Conservation (phyloP, 1,139 yeast genomes). For the Spencermartinsiella ligniputridi region DNA sequence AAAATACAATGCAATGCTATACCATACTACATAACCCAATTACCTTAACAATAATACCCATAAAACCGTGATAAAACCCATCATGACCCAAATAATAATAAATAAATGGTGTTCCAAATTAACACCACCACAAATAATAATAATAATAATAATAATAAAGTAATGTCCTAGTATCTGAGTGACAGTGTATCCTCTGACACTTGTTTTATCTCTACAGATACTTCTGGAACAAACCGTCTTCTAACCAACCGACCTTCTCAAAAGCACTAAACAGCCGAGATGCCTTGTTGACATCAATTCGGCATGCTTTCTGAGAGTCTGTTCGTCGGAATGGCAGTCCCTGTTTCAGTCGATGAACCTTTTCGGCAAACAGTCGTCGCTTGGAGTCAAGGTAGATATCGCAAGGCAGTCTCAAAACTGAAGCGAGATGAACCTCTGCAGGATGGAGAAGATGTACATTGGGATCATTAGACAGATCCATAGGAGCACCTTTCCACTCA, state of each 20-base stretch:
- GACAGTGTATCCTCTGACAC: too few species aligned
- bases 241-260: constrained; percentile 94
- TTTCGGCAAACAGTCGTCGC: constrained; percentile 82
- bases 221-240: constrained; percentile 65
- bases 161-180: too few species aligned
- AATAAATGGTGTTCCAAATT: too few species aligned
- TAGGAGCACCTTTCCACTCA: constrained; percentile 98
- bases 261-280: constrained; percentile 87
- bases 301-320: constrained; percentile 95
- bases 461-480: constrained; percentile 82
- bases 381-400: constrained; percentile 88
- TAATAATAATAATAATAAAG: constrained; percentile 9
- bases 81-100: constrained; percentile 4
- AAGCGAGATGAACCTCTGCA: constrained; percentile 84
- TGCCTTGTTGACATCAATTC: constrained; percentile 96
- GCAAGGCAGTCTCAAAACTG: constrained; percentile 82
- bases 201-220: constrained; percentile 37
- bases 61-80: constrained; percentile 6
- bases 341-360: constrained; percentile 67
- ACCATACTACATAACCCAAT: background rate
- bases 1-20: background rate
- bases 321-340: constrained; percentile 91
- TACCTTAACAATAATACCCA: constrained; percentile 5
- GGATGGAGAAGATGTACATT: constrained; percentile 72
- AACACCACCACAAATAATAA: constrained; percentile 5